phyloP scores from a whole-genome alignment of 169 alveolate species.

The Cyclospora cayetanensis region DNA sequence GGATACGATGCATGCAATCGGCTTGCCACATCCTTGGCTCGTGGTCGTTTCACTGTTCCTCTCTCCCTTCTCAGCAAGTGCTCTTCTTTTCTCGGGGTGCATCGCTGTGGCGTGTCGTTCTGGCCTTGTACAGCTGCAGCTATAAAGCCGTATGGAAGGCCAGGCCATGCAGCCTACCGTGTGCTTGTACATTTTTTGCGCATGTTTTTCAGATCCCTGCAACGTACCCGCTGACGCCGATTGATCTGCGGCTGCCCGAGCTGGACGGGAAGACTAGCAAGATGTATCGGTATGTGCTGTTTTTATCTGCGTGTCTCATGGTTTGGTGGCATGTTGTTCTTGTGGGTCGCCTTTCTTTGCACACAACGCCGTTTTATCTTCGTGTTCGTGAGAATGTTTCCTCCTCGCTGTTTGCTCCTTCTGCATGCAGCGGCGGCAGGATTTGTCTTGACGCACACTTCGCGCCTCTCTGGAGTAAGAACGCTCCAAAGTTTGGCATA shows the following conservation, averaged over 20 bases:
- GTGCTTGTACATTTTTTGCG: not conserved
- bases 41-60: no score
- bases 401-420: not conserved
- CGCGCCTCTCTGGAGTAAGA: slow-evolving; percentile 95
- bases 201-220: slow-evolving; percentile 92
- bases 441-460: slow-evolving; percentile 96
- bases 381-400: not conserved
- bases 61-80: not conserved
- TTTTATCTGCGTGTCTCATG: not conserved
- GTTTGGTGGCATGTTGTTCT: not conserved
- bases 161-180: no score
- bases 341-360: not conserved
- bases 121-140: not conserved
- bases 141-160: no score
- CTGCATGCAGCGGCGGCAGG: slow-evolving; percentile 92
- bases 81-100: not conserved
- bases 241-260: slow-evolving; percentile 94
- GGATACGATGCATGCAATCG: no score
- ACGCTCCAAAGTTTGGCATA: slow-evolving; percentile 95
- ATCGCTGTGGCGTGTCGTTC: not conserved
- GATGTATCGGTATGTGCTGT: slow-evolving; percentile 89
- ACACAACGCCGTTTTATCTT: not conserved
- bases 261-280: slow-evolving; percentile 97
- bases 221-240: slow-evolving; percentile 96
- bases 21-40: no score